These are phyloP conservation scores for Penicillium cataractarum DNA, from an alignment of 495 filamentous ascomycete species.

Conservation along the genomic window DNA sequence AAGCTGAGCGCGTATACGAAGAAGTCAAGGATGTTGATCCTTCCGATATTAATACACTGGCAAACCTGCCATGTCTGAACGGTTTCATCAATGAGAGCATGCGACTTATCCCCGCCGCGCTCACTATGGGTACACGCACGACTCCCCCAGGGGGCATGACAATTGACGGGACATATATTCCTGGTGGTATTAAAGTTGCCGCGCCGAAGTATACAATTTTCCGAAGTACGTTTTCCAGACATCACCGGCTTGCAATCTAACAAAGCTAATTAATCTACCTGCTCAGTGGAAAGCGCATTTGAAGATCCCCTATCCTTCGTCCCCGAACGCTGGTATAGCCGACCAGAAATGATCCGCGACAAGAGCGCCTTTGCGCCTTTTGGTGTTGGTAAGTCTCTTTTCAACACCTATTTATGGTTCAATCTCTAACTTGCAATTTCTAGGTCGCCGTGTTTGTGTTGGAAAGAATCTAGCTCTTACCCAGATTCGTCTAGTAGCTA, in stretches of 20 bases:
- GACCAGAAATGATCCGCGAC: slow-evolving; percentile 37
- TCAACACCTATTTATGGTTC: too few species aligned
- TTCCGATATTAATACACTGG: slow-evolving; percentile 1
- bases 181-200: slow-evolving; percentile 43
- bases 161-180: slow-evolving; percentile 53
- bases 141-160: slow-evolving; percentile 40
- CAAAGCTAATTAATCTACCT: not conserved
- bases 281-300: slow-evolving; percentile 7
- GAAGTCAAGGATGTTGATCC: slow-evolving; percentile 14
- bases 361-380: slow-evolving; percentile 55
- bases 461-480: slow-evolving; percentile 54
- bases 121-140: slow-evolving; percentile 33
- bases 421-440: not conserved
- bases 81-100: slow-evolving; percentile 54
- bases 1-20: slow-evolving; percentile 14
- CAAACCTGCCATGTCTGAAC: slow-evolving; percentile 33
- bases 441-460: slow-evolving; percentile 49
- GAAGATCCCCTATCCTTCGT: slow-evolving; percentile 37
- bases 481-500: slow-evolving; percentile 43
- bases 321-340: slow-evolving; percentile 54
- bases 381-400: slow-evolving; percentile 34
- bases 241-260: not conserved
- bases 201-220: slow-evolving; percentile 40
- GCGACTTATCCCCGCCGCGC: slow-evolving; percentile 47
- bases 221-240: slow-evolving; percentile 23